Conservation (phyloP, 495 filamentous ascomycete species). For the Usnea hakonensis region DNA sequence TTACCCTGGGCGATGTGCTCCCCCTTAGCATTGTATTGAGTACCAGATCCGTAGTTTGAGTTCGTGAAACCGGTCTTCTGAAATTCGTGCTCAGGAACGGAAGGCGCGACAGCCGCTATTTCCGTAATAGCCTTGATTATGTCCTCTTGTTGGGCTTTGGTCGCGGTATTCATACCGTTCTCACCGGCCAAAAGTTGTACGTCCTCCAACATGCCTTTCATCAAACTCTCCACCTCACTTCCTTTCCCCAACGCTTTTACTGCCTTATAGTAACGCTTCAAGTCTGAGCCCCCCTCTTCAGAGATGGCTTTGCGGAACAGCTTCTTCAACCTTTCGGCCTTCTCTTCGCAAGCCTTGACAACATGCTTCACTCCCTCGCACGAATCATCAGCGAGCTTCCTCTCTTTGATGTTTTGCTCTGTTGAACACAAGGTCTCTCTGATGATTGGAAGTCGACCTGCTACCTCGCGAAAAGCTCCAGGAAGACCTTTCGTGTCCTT, state of each 20-base stretch:
- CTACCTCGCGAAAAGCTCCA: conserved; percentile 26
- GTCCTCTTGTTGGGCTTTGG: conserved; percentile 10
- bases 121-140: conserved; percentile 20
- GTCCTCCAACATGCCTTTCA: conserved; percentile 27
- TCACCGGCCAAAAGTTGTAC: conserved; percentile 22
- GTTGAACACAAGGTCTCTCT: conserved; percentile 18
- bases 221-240: conserved; percentile 24
- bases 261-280: conserved; percentile 18
- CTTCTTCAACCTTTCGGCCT: conserved; percentile 19
- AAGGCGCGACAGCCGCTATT: conserved; percentile 14
- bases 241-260: conserved; percentile 23
- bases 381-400: conserved; percentile 13
- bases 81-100: background rate
- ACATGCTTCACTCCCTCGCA: conserved; percentile 19
- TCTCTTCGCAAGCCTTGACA: conserved; percentile 22
- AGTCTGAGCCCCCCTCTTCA: conserved; percentile 10
- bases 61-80: background rate
- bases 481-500: conserved; percentile 24
- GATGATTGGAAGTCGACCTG: conserved; percentile 25
- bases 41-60: background rate
- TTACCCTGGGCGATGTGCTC: background rate
- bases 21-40: background rate
- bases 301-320: conserved; percentile 24
- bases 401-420: conserved; percentile 14
- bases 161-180: conserved; percentile 16